A percentile compares a stretch with the other conserved stretches of the same genome.
These are phyloP conservation scores for Bonnemaisonia californica DNA, from an alignment of 31 red algal species.

Conservation along the genomic window DNA sequence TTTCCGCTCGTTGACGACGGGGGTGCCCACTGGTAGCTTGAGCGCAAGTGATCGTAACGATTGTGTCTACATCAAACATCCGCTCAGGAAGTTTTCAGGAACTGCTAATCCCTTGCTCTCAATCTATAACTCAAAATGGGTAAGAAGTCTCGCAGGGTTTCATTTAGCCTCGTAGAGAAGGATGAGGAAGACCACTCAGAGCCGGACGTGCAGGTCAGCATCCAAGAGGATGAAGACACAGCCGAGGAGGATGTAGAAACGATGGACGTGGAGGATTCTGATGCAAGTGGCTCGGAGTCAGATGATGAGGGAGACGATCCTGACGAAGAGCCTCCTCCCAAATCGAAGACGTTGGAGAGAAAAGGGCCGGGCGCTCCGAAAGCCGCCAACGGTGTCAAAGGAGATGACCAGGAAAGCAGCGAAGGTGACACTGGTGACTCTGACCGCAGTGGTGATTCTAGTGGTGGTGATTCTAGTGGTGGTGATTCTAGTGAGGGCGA, in stretches of 20 bases:
- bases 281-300: slow-evolving; percentile 2
- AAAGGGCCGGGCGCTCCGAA: background rate
- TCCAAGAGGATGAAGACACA: background rate
- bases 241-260: background rate
- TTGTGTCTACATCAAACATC: too few species aligned
- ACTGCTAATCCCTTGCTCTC: too few species aligned
- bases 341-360: background rate
- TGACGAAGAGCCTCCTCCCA: background rate
- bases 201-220: background rate
- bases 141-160: background rate
- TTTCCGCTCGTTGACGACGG: too few species aligned
- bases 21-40: too few species aligned
- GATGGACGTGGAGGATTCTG: background rate
- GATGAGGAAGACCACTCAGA: background rate
- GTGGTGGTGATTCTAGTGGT: background rate
- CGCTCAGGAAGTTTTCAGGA: too few species aligned
- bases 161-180: background rate
- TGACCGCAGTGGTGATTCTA: background rate
- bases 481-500: background rate
- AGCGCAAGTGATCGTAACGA: too few species aligned
- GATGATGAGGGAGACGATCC: background rate
- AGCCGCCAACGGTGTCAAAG: background rate
- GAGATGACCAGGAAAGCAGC: background rate
- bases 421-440: background rate
- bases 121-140: too few species aligned